Conservation (phyloP, 257 asterid genomes). For the Solanum stenotomum region DNA sequence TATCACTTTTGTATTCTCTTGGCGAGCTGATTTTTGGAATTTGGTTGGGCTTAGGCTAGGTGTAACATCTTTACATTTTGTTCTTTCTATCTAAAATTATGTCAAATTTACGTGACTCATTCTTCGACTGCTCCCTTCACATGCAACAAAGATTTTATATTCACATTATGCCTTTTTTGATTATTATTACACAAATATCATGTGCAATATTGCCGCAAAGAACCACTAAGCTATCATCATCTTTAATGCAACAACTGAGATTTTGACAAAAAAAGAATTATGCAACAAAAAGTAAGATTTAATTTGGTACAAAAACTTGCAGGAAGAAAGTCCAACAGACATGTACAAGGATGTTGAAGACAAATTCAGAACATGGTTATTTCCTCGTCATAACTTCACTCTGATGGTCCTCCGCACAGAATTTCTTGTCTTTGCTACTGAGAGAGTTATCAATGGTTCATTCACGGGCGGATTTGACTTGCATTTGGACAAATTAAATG, state of each 20-base stretch:
- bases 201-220: not conserved
- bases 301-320: not conserved
- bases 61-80: too few relatives aligned
- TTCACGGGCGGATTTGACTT: constrained; percentile 25
- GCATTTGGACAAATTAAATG: constrained; percentile 28
- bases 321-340: constrained; percentile 13
- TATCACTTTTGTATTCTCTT: too few relatives aligned
- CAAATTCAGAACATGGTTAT: constrained; percentile 23
- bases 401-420: constrained; percentile 12
- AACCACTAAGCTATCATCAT: not conserved
- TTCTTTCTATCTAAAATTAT: too few relatives aligned
- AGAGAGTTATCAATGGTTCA: constrained; percentile 28
- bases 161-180: not conserved
- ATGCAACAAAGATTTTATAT: not conserved
- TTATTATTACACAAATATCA: not conserved
- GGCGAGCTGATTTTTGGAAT: too few relatives aligned
- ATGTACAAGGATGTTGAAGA: constrained; percentile 26
- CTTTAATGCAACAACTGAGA: not conserved
- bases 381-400: constrained; percentile 32
- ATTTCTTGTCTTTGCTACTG: constrained; percentile 27
- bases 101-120: not conserved
- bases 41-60: too few relatives aligned
- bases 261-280: not conserved
- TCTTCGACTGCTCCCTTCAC: not conserved
- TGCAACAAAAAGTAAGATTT: not conserved